Percentiles rank a stretch among this genome's conserved stretches.
These are phyloP conservation scores for Colletotrichum kahawae DNA, from an alignment of 2,329 filamentous ascomycete species.

Conservation along the genomic window DNA sequence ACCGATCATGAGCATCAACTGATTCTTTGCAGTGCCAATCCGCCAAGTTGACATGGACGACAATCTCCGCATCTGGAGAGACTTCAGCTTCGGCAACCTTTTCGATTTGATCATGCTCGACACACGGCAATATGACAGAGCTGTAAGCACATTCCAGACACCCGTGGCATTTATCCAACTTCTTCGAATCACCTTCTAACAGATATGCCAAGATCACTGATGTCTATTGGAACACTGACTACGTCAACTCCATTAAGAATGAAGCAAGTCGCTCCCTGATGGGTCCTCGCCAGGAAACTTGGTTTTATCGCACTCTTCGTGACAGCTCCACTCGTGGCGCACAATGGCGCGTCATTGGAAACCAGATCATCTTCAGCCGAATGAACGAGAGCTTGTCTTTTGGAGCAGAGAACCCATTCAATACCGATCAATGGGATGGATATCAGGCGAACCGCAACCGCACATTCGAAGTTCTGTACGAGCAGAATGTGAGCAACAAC, in stretches of 20 bases:
- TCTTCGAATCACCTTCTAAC: neutral
- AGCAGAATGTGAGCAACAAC: constrained; percentile 74
- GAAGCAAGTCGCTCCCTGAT: constrained; percentile 73
- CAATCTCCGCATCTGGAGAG: constrained; percentile 71
- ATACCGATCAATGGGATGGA: constrained; percentile 61
- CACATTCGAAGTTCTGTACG: constrained; percentile 69
- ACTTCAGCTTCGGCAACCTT: constrained; percentile 68
- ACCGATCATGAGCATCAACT: neutral
- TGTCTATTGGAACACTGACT: constrained; percentile 63
- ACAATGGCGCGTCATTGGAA: constrained; percentile 74
- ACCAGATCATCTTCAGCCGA: constrained; percentile 68
- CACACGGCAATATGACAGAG: constrained; percentile 70
- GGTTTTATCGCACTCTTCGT: constrained; percentile 69
- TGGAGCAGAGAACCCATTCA: constrained; percentile 41
- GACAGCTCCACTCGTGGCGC: constrained; percentile 67
- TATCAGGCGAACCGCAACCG: constrained; percentile 75
- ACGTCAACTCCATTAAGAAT: constrained; percentile 65
- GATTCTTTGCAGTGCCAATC: neutral
- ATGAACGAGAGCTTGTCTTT: constrained; percentile 36
- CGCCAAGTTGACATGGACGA: constrained; percentile 71
- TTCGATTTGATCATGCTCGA: constrained; percentile 73
- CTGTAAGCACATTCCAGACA: neutral
- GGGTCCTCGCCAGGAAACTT: constrained; percentile 75
- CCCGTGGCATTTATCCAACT: neutral
- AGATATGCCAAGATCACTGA: constrained; percentile 28